A percentile compares a stretch with the other conserved stretches of the same genome.
phyloP scores from a whole-genome alignment of 78 protist genomes.

The Corallochytrium limacisporum region DNA sequence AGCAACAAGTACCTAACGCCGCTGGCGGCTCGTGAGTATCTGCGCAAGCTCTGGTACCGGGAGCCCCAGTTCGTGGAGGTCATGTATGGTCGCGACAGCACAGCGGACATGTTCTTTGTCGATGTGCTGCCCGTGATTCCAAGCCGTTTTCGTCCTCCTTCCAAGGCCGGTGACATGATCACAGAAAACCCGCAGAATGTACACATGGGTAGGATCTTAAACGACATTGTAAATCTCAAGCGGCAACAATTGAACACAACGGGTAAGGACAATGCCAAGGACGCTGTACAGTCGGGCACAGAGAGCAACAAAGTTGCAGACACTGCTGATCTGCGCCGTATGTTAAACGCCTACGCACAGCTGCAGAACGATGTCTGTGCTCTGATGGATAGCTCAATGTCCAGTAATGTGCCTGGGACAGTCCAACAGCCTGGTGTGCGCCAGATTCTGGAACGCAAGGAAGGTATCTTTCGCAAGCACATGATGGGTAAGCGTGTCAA shows the following conservation, averaged over 20 bases:
- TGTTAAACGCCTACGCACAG: constrained; percentile 27
- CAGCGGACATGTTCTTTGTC: constrained; percentile 25
- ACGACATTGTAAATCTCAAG: neutral
- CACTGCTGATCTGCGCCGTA: neutral
- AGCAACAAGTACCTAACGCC: neutral
- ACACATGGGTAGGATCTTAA: constrained; percentile 11
- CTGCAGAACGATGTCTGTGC: constrained; percentile 53
- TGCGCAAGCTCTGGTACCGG: neutral
- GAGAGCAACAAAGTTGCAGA: neutral
- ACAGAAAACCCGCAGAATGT: constrained; percentile 38
- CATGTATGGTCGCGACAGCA: neutral
- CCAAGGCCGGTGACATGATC: neutral
- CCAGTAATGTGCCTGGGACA: neutral
- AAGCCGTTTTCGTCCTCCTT: constrained; percentile 45
- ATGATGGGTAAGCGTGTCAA: constrained; percentile 99
- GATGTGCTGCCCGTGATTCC: constrained; percentile 48
- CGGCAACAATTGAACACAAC: neutral
- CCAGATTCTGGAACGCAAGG: constrained; percentile 88
- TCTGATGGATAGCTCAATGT: constrained; percentile 34
- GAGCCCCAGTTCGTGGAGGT: neutral
- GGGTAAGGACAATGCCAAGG: neutral
- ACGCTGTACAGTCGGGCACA: neutral
- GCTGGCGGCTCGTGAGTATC: neutral
- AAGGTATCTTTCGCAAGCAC: constrained; percentile 93
- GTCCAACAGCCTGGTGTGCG: constrained; percentile 50